These are phyloP conservation scores for Samsoniella hepiali DNA, from an alignment of 2,329 filamentous ascomycete species.

Conservation along the genomic window DNA sequence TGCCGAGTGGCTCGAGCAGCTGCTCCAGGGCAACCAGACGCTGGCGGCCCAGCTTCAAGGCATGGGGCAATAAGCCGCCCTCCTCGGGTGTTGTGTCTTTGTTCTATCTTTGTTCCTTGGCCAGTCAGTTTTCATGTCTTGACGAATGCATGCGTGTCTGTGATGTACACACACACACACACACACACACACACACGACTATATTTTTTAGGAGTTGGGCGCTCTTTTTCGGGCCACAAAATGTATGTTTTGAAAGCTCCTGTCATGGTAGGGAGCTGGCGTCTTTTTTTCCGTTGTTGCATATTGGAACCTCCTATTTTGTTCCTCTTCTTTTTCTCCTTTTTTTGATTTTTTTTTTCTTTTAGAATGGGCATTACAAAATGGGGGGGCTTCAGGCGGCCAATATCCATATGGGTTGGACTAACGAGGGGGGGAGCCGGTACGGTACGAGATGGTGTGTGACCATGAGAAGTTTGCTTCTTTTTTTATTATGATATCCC, in stretches of 20 bases:
- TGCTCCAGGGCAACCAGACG: constrained; percentile 65
- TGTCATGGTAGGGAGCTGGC: no score
- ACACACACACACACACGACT: background rate
- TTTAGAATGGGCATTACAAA: constrained; percentile 7
- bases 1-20: constrained; percentile 72
- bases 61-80: constrained; percentile 26
- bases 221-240: constrained; percentile 8
- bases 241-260: background rate
- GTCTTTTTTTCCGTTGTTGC: no score
- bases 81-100: background rate
- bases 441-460: background rate
- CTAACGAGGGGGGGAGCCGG: no score
- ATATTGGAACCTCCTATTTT: background rate
- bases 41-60: constrained; percentile 52
- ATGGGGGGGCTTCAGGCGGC: background rate
- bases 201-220: constrained; percentile 12
- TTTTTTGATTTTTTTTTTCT: background rate
- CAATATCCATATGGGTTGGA: background rate
- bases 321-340: no score
- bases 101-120: background rate
- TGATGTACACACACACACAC: no score
- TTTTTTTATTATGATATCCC: constrained; percentile 12
- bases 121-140: background rate
- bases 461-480: background rate
- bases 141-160: background rate